Evolutionary conservation across 495 filamentous ascomycete species (phyloP), one percentile per base, ranked within the genome.

Genomic region (Annulohypoxylon bovei): DNA sequence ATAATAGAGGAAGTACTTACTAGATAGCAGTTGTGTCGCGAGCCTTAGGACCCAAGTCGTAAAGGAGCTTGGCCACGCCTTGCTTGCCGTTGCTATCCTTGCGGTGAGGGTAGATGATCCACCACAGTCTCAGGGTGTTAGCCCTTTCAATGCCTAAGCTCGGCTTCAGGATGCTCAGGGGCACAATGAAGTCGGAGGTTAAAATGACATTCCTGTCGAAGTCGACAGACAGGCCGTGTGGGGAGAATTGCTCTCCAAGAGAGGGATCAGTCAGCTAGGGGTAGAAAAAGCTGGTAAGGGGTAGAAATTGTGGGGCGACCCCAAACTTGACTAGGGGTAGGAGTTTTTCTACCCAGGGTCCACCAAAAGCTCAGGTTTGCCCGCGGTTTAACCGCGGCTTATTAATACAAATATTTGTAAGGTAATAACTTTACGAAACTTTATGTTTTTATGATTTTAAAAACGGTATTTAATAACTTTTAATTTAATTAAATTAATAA

Each of bases 71-170:
- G 12, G 86, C 83, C 12, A 84, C 80, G 53, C 88, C 88, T 57
- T 83, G 87, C 8, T 84, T 84, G 57, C 86, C 87, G 52, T 83
- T 80, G 8, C 76, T 65, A 61, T 86, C 81, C 49, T 75, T 85
- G 57, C 85, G 85, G 77, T 84, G 83, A 14, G 88, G 88, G 71
- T 89, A 89, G 78, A 90, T 87, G 72, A 89, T 87, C 87, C 87
- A 89, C 85, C 87, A 90, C 18, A 90, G 80, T 40, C 87, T 84
- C 12, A 90, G 79, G 7, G 88, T 89, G 65, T 88, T 81, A 54
- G 84, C 88, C 20, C 70, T 71, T 11, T 79, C 76, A 58, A 88
- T 85, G 8, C 85, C 85, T 4, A 81, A 66, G 46, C 80, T 85
- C 1, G 88, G 87, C 77, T 89, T 88, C 30, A 89, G 76, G 75